phyloP scores from a whole-genome alignment of 1,284 basidiomycete species.

The Sparassis latifolia region DNA sequence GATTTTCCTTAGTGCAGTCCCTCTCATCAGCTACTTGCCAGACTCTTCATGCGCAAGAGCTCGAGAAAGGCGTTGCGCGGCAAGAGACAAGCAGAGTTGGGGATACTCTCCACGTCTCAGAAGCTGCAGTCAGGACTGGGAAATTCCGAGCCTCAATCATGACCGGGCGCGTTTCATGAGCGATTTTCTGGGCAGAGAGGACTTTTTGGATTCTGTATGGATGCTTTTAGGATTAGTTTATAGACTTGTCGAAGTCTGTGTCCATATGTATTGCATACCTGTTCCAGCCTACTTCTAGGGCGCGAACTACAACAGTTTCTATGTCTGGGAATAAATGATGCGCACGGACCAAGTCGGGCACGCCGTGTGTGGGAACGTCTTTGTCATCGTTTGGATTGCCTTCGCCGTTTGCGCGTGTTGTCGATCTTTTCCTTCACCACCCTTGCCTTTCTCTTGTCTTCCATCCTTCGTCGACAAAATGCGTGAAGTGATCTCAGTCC shows the following conservation, averaged over 20 bases:
- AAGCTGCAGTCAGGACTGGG: constrained; percentile 5
- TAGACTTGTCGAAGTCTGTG: no score
- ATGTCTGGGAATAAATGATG: background rate
- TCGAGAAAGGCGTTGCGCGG: constrained; percentile 29
- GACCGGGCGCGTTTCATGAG: no score
- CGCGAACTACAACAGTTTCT: no score
- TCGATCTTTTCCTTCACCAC: constrained; percentile 27
- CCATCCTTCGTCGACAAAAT: constrained; percentile 36
- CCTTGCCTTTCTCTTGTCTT: constrained; percentile 13
- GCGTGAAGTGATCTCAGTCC: constrained; percentile 93
- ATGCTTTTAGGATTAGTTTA: no score
- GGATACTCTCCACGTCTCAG: constrained; percentile 14
- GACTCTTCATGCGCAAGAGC: constrained; percentile 44
- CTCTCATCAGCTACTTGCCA: constrained; percentile 12
- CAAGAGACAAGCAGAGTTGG: constrained; percentile 22
- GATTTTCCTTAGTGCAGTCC: background rate
- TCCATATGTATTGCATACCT: no score
- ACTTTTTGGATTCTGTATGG: no score
- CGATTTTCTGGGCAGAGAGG: no score
- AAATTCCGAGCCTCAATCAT: no score
- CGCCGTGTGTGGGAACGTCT: constrained; percentile 26
- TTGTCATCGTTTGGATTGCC: constrained; percentile 21
- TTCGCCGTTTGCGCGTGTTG: constrained; percentile 22
- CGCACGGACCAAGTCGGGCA: constrained; percentile 13
- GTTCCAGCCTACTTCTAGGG: no score